Percentiles rank a stretch among this genome's conserved stretches.
phyloP scores from a whole-genome alignment of 257 asterid species.

The Solanum dulcamara region DNA sequence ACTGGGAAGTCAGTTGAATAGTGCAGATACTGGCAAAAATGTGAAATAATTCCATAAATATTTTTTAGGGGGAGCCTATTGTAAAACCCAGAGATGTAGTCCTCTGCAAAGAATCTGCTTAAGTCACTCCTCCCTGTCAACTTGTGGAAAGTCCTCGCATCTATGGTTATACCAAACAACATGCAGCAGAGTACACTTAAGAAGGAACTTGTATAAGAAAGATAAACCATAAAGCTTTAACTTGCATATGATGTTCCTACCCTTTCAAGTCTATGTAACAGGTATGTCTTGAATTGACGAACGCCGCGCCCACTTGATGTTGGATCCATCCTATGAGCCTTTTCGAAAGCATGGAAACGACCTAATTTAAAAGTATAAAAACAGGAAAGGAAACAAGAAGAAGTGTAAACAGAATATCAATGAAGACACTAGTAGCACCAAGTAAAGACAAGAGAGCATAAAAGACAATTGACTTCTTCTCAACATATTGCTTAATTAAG shows the following conservation, averaged over 20 bases:
- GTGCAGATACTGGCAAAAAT: neutral
- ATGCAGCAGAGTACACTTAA: neutral
- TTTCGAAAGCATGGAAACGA: slow-evolving; percentile 94
- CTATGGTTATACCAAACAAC: neutral
- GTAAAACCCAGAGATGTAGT: neutral
- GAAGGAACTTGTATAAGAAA: neutral
- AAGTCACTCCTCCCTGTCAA: neutral
- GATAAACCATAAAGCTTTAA: neutral
- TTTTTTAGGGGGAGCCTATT: neutral
- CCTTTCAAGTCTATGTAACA: slow-evolving; percentile 73
- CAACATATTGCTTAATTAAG: neutral
- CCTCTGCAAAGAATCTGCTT: neutral
- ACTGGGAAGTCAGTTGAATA: neutral
- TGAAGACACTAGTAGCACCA: neutral
- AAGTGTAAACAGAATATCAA: neutral
- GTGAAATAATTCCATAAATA: neutral
- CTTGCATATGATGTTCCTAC: slow-evolving; percentile 26
- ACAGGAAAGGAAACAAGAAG: neutral
- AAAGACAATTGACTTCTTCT: neutral
- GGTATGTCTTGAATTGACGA: slow-evolving; percentile 92
- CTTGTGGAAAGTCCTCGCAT: neutral
- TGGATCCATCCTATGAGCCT: slow-evolving; percentile 83
- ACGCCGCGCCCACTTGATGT: slow-evolving; percentile 89
- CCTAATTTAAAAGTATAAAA: slow-evolving; percentile 31
- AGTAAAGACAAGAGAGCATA: neutral